Conservation (phyloP, 306 rosid species). For the Pyrus pyrifolia region DNA sequence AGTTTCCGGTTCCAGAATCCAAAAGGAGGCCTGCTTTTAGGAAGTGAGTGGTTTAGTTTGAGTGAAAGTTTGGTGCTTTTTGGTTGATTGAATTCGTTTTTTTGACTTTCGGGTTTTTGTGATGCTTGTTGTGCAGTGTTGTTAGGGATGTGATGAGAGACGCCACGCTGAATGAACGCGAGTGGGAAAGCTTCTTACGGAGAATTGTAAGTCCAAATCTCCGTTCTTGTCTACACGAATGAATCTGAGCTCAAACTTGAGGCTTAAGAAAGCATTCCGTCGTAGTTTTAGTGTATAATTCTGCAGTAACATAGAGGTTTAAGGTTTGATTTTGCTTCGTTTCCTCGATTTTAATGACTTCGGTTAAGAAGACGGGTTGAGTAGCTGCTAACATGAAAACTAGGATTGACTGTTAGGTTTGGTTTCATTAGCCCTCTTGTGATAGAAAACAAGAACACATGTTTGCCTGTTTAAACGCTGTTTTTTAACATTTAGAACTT, state of each 20-base stretch:
- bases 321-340: neutral
- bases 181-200: slow-evolving; percentile 34
- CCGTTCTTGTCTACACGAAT: neutral
- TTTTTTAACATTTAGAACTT: neutral
- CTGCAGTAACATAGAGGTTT: neutral
- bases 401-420: neutral
- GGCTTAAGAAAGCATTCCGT: neutral
- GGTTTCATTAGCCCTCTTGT: neutral
- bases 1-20: slow-evolving; percentile 21
- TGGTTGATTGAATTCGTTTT: neutral
- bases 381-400: neutral
- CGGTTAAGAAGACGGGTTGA: neutral
- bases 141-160: slow-evolving; percentile 11
- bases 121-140: slow-evolving; percentile 35
- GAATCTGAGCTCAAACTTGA: neutral
- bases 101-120: slow-evolving; percentile 21
- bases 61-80: neutral
- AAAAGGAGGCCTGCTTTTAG: slow-evolving; percentile 7
- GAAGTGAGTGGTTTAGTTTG: slow-evolving; percentile 4
- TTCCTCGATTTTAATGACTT: neutral
- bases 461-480: neutral
- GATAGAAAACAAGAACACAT: neutral
- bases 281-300: neutral
- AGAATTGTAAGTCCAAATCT: slow-evolving; percentile 25
- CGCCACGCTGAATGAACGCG: neutral